Base-by-base conservation (phyloP, 768 basidiomycete genomes). In the Leucocoprinus birnbaumii region DNA sequence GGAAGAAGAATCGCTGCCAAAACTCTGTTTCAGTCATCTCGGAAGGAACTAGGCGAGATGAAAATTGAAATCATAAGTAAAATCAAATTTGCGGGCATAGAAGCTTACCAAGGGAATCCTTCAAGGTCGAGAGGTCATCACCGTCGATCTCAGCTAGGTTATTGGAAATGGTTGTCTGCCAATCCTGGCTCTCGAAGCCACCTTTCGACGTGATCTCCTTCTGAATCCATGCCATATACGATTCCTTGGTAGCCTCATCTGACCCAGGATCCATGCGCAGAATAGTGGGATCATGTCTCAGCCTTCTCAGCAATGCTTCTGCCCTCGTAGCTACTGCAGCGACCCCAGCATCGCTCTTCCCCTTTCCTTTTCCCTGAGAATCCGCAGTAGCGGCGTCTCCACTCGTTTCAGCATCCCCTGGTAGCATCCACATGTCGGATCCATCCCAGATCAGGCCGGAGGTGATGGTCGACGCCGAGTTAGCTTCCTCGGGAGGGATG, bases 1-100 rank as follows among this genome's bases (percentile, higher is more conserved):
- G 82, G 82, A 94, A 97, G 73, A 94, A 94, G 72, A 91, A 96
- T 6, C 94, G 81, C 37, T 79, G 79, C 94, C 94, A 96, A 69
- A 95, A 97, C 13, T 73, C 73, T 43, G 83, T 79, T 48, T 78
- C 77, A 1, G 80, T 75, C 67, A 93, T 72, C 48, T 75, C 74
- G 10, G 80, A 75, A 1, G 91, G 90, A 2, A 92, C 92, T 94
- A 59, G n/a, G 21, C 4, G 24, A 26, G 40, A 48, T 56, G 25
- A 34, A 26, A 14, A 42, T 51, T 24, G 37, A 31, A 14, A n/a
- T 16, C 26, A 52, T 63, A 35, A 57, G 37, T 14, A 22, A 46
- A 24, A 1, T 18, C 18, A 24, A 34, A 37, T 13, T 13, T 1
- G 41, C 38, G 4, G n/a, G 34, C 7, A n/a, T 41, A 42, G 24